Evolutionary conservation across 2,329 filamentous ascomycete genomes (phyloP).

Genomic region (Fusarium aywerte): DNA sequence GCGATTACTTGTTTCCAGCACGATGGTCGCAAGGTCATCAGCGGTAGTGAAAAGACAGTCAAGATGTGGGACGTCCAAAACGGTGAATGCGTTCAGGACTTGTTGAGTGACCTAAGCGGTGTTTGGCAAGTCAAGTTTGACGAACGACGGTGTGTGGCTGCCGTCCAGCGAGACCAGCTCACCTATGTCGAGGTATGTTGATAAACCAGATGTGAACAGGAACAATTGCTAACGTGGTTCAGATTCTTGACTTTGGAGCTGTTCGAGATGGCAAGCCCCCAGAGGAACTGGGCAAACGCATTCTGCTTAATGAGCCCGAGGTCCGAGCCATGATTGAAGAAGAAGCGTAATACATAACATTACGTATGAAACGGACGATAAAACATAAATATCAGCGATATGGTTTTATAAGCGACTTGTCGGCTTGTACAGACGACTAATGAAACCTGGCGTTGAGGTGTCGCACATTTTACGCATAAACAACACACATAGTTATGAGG

Average conservation of each 20-base stretch:
- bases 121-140: slow-evolving; percentile 99
- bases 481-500: slow-evolving; percentile 39
- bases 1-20: slow-evolving; percentile 99
- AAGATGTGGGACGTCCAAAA: slow-evolving; percentile 99
- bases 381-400: slow-evolving; percentile 18
- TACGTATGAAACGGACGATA: slow-evolving; percentile 3
- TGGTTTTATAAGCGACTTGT: slow-evolving; percentile 32
- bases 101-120: slow-evolving; percentile 92
- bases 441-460: slow-evolving; percentile 41
- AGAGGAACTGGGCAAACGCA: slow-evolving; percentile 81
- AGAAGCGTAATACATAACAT: slow-evolving; percentile 47
- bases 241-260: slow-evolving; percentile 98
- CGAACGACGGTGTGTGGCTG: slow-evolving; percentile 92
- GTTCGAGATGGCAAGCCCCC: slow-evolving; percentile 85
- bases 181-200: slow-evolving; percentile 92
- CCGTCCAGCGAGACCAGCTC: slow-evolving; percentile 89
- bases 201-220: background rate
- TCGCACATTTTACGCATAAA: slow-evolving; percentile 39
- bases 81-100: slow-evolving; percentile 90
- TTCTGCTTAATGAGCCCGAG: slow-evolving; percentile 70
- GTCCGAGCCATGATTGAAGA: slow-evolving; percentile 63
- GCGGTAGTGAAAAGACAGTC: slow-evolving; percentile 91
- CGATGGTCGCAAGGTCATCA: slow-evolving; percentile 95
- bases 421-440: slow-evolving; percentile 26
- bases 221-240: slow-evolving; percentile 3